Evolutionary conservation across 2,329 filamentous ascomycete species (phyloP).

Genomic region (Fusarium xylarioides): DNA sequence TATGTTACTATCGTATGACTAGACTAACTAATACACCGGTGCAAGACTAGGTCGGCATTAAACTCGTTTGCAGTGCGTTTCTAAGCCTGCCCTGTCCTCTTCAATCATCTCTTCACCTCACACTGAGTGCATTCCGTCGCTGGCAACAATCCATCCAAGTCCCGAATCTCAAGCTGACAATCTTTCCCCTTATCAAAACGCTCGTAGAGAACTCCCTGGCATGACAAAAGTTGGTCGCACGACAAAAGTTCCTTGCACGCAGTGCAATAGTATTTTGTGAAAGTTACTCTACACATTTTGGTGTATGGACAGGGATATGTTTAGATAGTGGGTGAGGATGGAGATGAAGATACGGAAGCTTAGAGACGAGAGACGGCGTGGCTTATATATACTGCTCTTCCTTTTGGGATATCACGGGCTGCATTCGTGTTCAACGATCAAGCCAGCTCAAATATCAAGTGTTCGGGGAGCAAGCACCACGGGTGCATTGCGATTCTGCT

Average conservation of each 20-base stretch:
- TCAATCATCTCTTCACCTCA: not conserved
- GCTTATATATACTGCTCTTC: not conserved
- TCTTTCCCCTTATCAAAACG: not conserved
- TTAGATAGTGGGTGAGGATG: no score
- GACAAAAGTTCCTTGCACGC: not conserved
- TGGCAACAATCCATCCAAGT: not conserved
- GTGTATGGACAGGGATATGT: not conserved
- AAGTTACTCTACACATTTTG: not conserved
- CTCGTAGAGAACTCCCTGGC: not conserved
- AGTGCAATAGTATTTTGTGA: not conserved
- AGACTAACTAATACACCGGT: no score
- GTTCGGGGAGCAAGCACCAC: not conserved
- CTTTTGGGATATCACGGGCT: accelerated
- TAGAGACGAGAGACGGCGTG: accelerated
- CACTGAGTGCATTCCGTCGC: not conserved
- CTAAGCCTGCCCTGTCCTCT: not conserved
- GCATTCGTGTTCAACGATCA: accelerated
- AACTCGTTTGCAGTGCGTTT: not conserved
- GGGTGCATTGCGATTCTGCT: not conserved
- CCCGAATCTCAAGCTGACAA: not conserved
- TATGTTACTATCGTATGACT: no score
- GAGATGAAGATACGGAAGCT: no score
- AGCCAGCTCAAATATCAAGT: not conserved
- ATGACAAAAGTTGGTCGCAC: not conserved
- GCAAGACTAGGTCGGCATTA: not conserved